Percentiles rank a stretch among this genome's conserved stretches.
Conservation (phyloP, 306 rosid species). For the Citrullus mucosospermus region DNA sequence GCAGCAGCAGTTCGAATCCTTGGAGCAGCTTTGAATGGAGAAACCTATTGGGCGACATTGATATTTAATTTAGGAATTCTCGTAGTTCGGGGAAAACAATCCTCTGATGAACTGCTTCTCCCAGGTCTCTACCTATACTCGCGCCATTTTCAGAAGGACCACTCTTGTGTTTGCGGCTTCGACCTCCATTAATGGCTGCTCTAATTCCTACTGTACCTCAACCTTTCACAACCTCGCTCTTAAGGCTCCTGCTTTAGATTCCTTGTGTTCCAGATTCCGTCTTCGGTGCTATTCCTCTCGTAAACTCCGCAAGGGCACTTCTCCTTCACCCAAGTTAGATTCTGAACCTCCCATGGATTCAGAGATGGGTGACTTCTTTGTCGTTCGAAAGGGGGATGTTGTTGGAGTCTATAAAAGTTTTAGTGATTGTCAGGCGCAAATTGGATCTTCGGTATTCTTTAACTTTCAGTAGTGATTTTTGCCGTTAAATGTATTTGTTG, state of each 20-base stretch:
- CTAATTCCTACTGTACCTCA: constrained; percentile 18
- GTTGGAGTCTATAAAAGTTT: constrained; percentile 61
- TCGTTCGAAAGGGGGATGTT: constrained; percentile 78
- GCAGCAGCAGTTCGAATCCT: too few relatives aligned
- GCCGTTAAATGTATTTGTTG: neutral
- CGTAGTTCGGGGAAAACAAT: constrained; percentile 2
- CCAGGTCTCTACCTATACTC: constrained; percentile 33
- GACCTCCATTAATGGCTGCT: constrained; percentile 14
- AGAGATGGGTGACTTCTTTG: constrained; percentile 55
- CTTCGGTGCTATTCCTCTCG: constrained; percentile 45
- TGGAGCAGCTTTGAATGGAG: neutral
- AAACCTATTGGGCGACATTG: neutral
- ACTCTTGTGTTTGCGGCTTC: constrained; percentile 13
- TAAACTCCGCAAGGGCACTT: constrained; percentile 20
- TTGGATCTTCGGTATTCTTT: constrained; percentile 66
- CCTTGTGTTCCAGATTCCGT: constrained; percentile 16
- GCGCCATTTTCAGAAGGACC: constrained; percentile 29
- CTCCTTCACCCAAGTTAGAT: constrained; percentile 20
- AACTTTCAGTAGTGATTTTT: neutral
- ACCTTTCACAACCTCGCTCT: constrained; percentile 1
- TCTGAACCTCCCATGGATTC: constrained; percentile 29
- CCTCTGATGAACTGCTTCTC: constrained; percentile 53
- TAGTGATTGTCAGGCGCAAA: constrained; percentile 69
- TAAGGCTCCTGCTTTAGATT: constrained; percentile 18
- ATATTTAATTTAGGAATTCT: neutral